Conservation (phyloP, 768 basidiomycete species). For the Phallus indusiatus region DNA sequence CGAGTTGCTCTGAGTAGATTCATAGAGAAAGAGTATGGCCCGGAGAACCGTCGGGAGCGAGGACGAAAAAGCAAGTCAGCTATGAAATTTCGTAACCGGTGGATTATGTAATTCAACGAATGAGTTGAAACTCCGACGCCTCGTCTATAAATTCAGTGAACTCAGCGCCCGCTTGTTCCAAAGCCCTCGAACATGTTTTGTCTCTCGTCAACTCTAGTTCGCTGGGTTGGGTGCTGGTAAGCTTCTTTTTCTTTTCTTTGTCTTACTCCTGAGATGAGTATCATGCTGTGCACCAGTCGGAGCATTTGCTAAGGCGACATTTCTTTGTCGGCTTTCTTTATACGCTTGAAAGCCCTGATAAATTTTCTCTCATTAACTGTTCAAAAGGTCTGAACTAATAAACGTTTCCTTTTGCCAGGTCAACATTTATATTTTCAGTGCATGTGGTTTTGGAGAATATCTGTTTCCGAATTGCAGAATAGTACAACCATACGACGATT, state of each 20-base stretch:
- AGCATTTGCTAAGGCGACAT: constrained; percentile 6
- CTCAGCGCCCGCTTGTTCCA: no score
- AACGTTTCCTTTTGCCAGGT: not conserved
- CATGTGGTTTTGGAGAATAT: not conserved
- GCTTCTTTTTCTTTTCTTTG: not conserved
- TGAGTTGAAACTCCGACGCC: not conserved
- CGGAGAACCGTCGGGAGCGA: constrained; percentile 4
- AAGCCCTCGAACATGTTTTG: no score
- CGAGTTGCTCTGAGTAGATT: constrained; percentile 4
- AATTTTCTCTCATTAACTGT: not conserved
- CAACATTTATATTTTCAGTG: not conserved
- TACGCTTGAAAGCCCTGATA: constrained; percentile 8
- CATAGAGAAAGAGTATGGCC: not conserved
- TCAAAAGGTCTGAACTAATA: no score
- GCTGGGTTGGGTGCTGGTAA: not conserved
- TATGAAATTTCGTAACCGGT: constrained; percentile 4
- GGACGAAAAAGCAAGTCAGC: not conserved
- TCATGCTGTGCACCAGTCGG: constrained; percentile 9
- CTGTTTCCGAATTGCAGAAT: not conserved
- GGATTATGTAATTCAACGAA: not conserved
- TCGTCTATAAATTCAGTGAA: no score
- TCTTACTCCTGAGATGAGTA: not conserved
- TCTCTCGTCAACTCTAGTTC: not conserved
- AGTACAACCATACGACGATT: not conserved
- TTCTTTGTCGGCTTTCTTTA: constrained; percentile 3